Base-by-base conservation (phyloP, 2,329 filamentous ascomycete genomes). In the Geoglossum cookeanum region DNA sequence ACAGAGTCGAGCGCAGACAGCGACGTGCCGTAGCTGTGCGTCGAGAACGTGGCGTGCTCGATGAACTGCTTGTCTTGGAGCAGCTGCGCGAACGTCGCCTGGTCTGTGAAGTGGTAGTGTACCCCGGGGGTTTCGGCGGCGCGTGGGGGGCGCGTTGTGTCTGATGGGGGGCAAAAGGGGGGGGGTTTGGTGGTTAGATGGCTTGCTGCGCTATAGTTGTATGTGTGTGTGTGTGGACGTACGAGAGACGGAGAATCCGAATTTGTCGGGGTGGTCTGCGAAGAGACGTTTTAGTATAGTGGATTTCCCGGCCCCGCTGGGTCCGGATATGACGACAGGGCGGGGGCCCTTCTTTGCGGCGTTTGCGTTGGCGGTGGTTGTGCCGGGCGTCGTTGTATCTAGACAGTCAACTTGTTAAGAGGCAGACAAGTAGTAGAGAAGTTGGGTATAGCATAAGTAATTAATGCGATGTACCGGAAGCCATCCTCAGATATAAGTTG, bases 11-110 rank as follows among this genome's bases (percentile, higher is more conserved):
- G 87, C 32, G 87, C 87, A 69, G 78, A 75, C 66, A 87, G 82
- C 67, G 81, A 87, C 4, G 89, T 95, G 58, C 90, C 90, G 71
- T 96, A 96, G 66, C 80, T 74, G 72, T 96, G 95, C 57, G 81
- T 83, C 45, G 88, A 83, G 68, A 95, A 96, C 68, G 84, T 74
- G 57, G 90, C 90, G 73, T 85, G 80, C 75, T 96, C 90, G 60
- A 95, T 83, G 70, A 96, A 95, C 9, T 82, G 85, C 58, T 79
- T 75, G 59, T 79, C 69, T n/a, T 70, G 74, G 57, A 88, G 80
- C 60, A 92, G 76, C 48, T 76, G 72, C 65, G 81, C 72, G 66
- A 94, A 94, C 2, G 76, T 75, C 8, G 79, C 77, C 68, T 76
- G 78, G 22, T 75, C 77, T 15, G 84, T 80, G 65, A 84, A 94